Evolutionary conservation across 140 eudicot genomes (phyloP).

Genomic region (Flaveria floridana): DNA sequence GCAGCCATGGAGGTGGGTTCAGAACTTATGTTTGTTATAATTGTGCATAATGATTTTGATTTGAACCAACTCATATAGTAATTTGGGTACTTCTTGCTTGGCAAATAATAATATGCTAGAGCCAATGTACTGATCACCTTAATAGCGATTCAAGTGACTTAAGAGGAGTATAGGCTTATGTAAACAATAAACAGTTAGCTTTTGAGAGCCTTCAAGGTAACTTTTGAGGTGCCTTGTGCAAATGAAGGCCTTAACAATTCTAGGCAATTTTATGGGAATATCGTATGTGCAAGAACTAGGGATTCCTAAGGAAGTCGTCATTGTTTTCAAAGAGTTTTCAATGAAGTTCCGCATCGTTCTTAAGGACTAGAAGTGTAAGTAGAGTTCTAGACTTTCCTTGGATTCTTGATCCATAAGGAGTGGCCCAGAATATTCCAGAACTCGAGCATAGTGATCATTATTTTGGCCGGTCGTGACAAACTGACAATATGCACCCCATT

Average conservation of each 20-base stretch:
- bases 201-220: neutral
- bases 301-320: neutral
- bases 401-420: neutral
- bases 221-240: neutral
- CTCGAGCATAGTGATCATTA: neutral
- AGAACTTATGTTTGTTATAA: constrained; percentile 6
- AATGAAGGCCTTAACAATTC: neutral
- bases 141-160: neutral
- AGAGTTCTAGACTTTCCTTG: neutral
- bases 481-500: neutral
- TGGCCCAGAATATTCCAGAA: neutral
- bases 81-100: neutral
- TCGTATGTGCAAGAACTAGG: neutral
- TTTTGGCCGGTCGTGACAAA: neutral
- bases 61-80: neutral
- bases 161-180: neutral
- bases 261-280: neutral
- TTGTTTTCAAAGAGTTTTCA: neutral
- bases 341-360: neutral
- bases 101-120: neutral
- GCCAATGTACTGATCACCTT: neutral
- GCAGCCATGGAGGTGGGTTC: constrained; percentile 92
- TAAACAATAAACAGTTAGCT: neutral
- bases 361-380: neutral
- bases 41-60: constrained; percentile 18